Conservation (phyloP, 2,329 filamentous ascomycete species). For the Akanthomyces uredinophilus region DNA sequence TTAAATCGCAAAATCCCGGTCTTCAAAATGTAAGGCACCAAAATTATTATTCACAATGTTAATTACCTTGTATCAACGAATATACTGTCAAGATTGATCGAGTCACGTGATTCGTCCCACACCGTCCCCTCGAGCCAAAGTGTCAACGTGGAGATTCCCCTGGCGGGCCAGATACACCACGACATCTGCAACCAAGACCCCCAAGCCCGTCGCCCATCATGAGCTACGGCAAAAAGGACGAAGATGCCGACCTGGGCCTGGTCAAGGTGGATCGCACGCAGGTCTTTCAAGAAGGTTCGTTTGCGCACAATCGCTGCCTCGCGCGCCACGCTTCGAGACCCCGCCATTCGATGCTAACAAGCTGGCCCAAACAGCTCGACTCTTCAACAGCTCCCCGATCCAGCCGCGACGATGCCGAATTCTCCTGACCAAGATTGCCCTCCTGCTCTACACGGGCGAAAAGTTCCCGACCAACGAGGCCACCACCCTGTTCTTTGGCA, state of each 20-base stretch:
- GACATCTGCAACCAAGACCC: conserved; percentile 29
- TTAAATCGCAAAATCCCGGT: no score
- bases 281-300: conserved; percentile 95
- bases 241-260: conserved; percentile 89
- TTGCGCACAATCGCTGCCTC: conserved; percentile 21
- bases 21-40: no score
- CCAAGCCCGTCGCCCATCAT: conserved; percentile 53
- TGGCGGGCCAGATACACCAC: conserved; percentile 28
- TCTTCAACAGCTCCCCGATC: conserved; percentile 97
- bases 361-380: conserved; percentile 59
- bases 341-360: conserved; percentile 32
- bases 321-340: conserved; percentile 16
- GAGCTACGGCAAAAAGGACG: conserved; percentile 99
- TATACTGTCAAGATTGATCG: neutral
- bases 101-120: conserved; percentile 31
- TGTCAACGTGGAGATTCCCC: conserved; percentile 37
- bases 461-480: conserved; percentile 96
- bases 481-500: conserved; percentile 96
- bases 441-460: conserved; percentile 94
- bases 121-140: conserved; percentile 26
- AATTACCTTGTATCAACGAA: neutral
- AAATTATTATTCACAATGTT: neutral
- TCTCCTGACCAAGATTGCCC: conserved; percentile 92
- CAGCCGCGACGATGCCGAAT: conserved; percentile 96
- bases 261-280: conserved; percentile 97